A percentile compares a stretch with the other conserved stretches of the same genome.
Conservation (phyloP, 78 protist species). For the Planoprotostelium fungivorum region DNA sequence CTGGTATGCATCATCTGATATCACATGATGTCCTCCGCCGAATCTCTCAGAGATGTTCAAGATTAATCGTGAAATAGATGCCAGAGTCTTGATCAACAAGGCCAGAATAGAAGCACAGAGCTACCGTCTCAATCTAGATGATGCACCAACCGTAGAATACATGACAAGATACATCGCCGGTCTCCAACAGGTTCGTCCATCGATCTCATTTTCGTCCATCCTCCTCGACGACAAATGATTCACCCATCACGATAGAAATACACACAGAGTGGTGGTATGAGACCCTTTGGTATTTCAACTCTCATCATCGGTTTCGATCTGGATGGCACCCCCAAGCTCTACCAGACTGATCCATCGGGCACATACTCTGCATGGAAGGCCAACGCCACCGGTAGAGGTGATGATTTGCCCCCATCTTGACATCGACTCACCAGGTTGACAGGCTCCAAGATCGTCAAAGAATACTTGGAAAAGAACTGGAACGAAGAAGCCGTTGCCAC, state of each 20-base stretch:
- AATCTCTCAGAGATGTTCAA: too few relatives aligned
- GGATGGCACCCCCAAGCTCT: conserved; percentile 88
- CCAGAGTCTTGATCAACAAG: conserved; percentile 58
- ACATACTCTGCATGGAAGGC: conserved; percentile 90
- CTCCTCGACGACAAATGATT: too few relatives aligned
- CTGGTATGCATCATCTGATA: conserved; percentile 4
- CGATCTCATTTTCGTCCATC: too few relatives aligned
- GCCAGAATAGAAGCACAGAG: conserved; percentile 4
- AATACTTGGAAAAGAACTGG: conserved; percentile 93
- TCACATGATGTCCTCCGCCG: not conserved
- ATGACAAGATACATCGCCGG: conserved; percentile 91
- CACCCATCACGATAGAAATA: conserved; percentile 65
- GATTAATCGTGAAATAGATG: conserved; percentile 10
- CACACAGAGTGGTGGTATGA: conserved; percentile 98
- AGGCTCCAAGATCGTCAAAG: conserved; percentile 86
- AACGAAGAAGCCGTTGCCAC: conserved; percentile 36
- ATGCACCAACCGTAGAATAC: conserved; percentile 87
- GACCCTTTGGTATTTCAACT: conserved; percentile 98
- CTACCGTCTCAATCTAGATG: conserved; percentile 94
- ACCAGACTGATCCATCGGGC: conserved; percentile 97
- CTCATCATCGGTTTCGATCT: conserved; percentile 94
- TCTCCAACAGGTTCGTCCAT: conserved; percentile 77
- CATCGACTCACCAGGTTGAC: conserved; percentile 83
- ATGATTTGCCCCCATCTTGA: not conserved
- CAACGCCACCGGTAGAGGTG: conserved; percentile 27